Base-by-base conservation (phyloP, 2,329 filamentous ascomycete genomes). In the Calonectria hongkongensis region DNA sequence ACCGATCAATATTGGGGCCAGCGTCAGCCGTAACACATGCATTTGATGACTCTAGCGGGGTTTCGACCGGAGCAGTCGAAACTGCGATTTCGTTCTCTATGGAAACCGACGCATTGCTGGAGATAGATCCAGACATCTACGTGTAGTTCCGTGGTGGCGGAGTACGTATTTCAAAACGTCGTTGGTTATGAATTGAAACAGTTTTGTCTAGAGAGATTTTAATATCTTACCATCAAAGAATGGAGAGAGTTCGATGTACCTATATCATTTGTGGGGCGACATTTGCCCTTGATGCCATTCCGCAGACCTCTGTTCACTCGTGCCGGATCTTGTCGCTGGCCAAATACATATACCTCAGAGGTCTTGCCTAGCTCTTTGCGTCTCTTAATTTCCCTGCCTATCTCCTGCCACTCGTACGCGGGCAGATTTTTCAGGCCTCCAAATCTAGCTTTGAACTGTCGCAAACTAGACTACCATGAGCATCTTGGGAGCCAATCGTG, bases 151-250 rank as follows among this genome's bases (percentile, higher is more conserved):
- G 30, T 36, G 43, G 21, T 28, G 30, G 41, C 15, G 54, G 54
- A 10, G 66, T 68, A 27, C 66, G 66, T 41, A 68, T 68, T 16
- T 68, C 66, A 30, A 68, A 18, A 16, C 54, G 41, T 21, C 51
- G 28, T 4, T 30, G 66, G 16, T 27, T 39, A 18, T 12, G 18
- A 27, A 15, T n/a, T 27, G 28, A 16, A 8, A 28, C 12, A 10
- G 9, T 16, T 25, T 45, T 33, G 4, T 68, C 66, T 68, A 21
- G 13, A 2, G 6, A 12, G 5, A 3, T n/a, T 8, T 54, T 30
- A 33, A 12, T 1, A 54, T 30, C 10, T 25, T 2, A 30, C 4
- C 18, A 15, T 6, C 3, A 2, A 21, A 4, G 15, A 5, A 16
- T 18, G n/a, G 18, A 16, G 13, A 4, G 15, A 3, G 15, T 9